phyloP scores from a whole-genome alignment of 106 monocot genomes.

The Dioscorea dumetorum region DNA sequence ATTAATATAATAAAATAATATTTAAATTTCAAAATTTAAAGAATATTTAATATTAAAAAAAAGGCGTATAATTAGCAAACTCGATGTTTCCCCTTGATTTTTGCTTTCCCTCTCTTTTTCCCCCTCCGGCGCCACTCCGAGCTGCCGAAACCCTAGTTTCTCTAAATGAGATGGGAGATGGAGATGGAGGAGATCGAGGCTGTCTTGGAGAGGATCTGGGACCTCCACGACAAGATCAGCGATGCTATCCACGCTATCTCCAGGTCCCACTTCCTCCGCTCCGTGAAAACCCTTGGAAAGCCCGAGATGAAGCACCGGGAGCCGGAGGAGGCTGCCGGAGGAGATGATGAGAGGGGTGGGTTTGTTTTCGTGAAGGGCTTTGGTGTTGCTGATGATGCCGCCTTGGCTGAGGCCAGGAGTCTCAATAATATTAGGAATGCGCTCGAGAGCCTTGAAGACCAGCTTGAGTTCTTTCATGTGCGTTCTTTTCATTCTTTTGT shows the following conservation, averaged over 20 bases:
- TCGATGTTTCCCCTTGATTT: not conserved
- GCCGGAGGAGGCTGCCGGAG: not conserved
- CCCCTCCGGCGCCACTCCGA: not conserved
- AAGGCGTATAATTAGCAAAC: no score
- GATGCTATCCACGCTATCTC: slow-evolving; percentile 72
- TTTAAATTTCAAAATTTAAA: no score
- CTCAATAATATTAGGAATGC: slow-evolving; percentile 48
- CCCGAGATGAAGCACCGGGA: not conserved
- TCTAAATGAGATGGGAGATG: slow-evolving; percentile 52
- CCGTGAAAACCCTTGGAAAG: slow-evolving; percentile 12
- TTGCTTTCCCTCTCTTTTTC: not conserved
- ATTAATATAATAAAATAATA: no score
- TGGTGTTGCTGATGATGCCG: not conserved
- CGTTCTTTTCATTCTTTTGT: slow-evolving; percentile 9
- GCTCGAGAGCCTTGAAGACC: slow-evolving; percentile 65
- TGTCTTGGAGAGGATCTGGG: slow-evolving; percentile 64
- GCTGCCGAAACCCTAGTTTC: not conserved
- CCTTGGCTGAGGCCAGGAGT: slow-evolving; percentile 53
- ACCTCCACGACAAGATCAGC: slow-evolving; percentile 73
- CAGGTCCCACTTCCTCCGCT: slow-evolving; percentile 41
- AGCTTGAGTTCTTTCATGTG: slow-evolving; percentile 66
- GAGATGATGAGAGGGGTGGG: slow-evolving; percentile 20
- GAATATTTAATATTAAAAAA: no score
- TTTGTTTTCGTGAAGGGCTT: slow-evolving; percentile 42
- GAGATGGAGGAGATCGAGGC: slow-evolving; percentile 46